phyloP scores from a whole-genome alignment of 2,329 filamentous ascomycete genomes.

The Fusarium setosum region DNA sequence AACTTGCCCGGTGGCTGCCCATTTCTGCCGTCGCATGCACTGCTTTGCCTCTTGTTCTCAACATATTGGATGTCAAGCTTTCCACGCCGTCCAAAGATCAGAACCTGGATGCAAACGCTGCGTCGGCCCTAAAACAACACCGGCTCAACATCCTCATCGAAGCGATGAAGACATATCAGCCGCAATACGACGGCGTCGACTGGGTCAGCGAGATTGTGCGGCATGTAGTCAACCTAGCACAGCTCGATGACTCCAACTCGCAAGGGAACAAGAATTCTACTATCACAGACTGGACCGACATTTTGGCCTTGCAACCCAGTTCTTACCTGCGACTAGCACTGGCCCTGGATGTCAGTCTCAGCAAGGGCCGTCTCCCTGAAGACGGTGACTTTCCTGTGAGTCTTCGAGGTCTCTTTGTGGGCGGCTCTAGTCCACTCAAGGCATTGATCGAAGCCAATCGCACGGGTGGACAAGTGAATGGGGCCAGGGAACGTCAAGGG shows the following conservation, averaged over 20 bases:
- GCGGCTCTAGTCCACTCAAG: slow-evolving; percentile 51
- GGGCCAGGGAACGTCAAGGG: neutral
- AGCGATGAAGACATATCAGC: slow-evolving; percentile 58
- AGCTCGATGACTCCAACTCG: slow-evolving; percentile 48
- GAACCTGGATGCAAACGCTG: slow-evolving; percentile 40
- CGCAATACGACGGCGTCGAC: slow-evolving; percentile 58
- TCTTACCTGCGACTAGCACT: slow-evolving; percentile 56
- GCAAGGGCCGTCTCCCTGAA: slow-evolving; percentile 53
- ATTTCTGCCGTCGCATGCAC: slow-evolving; percentile 56
- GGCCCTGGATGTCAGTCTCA: slow-evolving; percentile 56
- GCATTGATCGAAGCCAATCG: slow-evolving; percentile 45
- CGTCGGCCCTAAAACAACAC: slow-evolving; percentile 53
- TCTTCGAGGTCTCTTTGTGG: slow-evolving; percentile 48
- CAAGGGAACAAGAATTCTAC: slow-evolving; percentile 28
- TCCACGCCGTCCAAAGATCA: slow-evolving; percentile 36
- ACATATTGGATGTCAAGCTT: slow-evolving; percentile 51
- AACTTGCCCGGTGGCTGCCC: slow-evolving; percentile 58
- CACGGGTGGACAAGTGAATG: neutral
- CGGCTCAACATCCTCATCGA: slow-evolving; percentile 52
- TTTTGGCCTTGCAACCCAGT: slow-evolving; percentile 53
- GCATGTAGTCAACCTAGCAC: slow-evolving; percentile 55
- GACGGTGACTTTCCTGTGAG: slow-evolving; percentile 55
- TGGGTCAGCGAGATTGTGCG: slow-evolving; percentile 57
- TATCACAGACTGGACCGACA: slow-evolving; percentile 56
- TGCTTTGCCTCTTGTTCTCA: slow-evolving; percentile 47